Conservation (phyloP, 208 protist genomes). For the Wallacemonas collosoma region DNA sequence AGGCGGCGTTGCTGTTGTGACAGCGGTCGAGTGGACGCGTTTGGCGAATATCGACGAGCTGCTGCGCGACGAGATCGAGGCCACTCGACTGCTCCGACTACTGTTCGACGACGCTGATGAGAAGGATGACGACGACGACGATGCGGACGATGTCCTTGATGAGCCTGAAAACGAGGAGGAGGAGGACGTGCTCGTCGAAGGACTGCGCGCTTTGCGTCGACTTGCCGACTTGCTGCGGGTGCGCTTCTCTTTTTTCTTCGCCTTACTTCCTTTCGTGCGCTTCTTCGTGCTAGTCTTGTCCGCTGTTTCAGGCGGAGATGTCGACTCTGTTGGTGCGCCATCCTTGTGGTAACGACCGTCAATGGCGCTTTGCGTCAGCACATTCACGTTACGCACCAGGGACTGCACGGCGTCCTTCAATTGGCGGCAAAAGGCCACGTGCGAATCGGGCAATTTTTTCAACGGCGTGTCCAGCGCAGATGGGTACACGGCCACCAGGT, state of each 20-base stretch:
- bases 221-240: background rate
- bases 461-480: constrained; percentile 57
- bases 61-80: constrained; percentile 22
- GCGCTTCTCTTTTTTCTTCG: background rate
- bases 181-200: background rate
- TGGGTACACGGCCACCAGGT: constrained; percentile 63
- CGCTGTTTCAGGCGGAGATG: background rate
- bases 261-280: background rate
- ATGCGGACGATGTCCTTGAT: constrained; percentile 9
- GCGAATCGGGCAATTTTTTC: constrained; percentile 49
- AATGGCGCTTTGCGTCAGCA: constrained; percentile 80
- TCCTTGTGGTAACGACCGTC: constrained; percentile 46
- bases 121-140: constrained; percentile 1
- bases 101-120: constrained; percentile 9
- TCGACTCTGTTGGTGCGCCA: background rate
- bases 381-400: constrained; percentile 74
- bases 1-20: constrained; percentile 9
- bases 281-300: constrained; percentile 1
- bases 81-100: constrained; percentile 26
- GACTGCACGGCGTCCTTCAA: constrained; percentile 53
- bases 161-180: constrained; percentile 2
- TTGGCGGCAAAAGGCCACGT: constrained; percentile 61
- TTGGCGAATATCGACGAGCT: constrained; percentile 11
- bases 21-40: background rate
- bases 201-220: background rate